Conservation (phyloP, 1,284 basidiomycete species). For the Moesziomyces antarcticus region DNA sequence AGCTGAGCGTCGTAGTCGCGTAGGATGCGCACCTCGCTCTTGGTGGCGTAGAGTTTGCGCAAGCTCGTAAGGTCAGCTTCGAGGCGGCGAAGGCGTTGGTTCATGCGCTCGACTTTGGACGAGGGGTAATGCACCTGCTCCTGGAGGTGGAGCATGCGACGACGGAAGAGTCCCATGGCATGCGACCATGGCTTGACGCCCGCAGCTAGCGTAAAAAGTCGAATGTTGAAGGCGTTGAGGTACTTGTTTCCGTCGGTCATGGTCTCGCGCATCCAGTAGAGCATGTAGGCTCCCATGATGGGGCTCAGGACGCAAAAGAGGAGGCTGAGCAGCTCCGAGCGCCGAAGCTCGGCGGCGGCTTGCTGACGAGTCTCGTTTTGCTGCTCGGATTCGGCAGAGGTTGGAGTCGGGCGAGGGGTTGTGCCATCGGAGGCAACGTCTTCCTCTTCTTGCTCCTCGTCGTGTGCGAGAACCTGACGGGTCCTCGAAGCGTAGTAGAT, state of each 20-base stretch:
- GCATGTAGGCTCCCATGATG: constrained; percentile 63
- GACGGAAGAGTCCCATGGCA: constrained; percentile 40
- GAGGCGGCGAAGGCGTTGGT: constrained; percentile 58
- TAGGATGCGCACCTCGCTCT: constrained; percentile 64
- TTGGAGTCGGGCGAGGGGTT: background rate
- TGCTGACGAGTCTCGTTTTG: constrained; percentile 30
- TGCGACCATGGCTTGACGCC: constrained; percentile 67
- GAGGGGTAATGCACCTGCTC: constrained; percentile 64
- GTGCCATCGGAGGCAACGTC: constrained; percentile 1
- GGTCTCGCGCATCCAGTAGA: constrained; percentile 63
- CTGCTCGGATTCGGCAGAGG: constrained; percentile 10
- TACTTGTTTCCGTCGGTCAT: constrained; percentile 64
- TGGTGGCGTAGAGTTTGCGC: constrained; percentile 59
- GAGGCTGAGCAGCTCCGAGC: constrained; percentile 65
- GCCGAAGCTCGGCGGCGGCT: constrained; percentile 61
- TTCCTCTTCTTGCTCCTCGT: constrained; percentile 44
- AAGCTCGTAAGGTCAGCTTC: constrained; percentile 63
- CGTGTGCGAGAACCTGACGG: constrained; percentile 55
- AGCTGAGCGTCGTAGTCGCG: constrained; percentile 67
- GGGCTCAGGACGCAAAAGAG: constrained; percentile 63
- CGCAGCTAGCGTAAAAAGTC: constrained; percentile 67
- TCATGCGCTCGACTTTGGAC: constrained; percentile 63
- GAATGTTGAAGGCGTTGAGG: constrained; percentile 66
- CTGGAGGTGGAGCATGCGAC: constrained; percentile 62
- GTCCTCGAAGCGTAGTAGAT: constrained; percentile 49